Base-by-base conservation (phyloP, 2,329 filamentous ascomycete genomes). In the Neurospora crassa region DNA sequence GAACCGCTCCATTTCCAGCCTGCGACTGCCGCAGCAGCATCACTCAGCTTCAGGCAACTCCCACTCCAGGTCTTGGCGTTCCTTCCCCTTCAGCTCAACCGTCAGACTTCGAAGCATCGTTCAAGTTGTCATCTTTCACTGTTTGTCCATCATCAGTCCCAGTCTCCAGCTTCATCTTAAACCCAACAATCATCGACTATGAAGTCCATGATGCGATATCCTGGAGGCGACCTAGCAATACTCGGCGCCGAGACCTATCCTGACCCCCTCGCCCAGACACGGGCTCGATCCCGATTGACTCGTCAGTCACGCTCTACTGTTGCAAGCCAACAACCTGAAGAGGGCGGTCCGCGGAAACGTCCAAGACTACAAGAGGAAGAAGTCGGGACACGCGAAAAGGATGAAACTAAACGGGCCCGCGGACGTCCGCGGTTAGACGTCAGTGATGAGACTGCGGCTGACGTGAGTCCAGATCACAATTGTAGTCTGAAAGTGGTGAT, bases 381-480 rank as follows among this genome's bases (percentile, higher is more conserved):
- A 18, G 76, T 73, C 1, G 70, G 29, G 1, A 79, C 81, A 1
- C 81, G 82, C 0, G 81, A 84, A 0, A 81, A 82, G 2, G 83
- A 84, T 69, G 82, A 83, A 68, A 84, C 83, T 76, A 90, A 88
- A 79, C 88, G 91, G 76, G 83, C 88, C 20, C 85, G 93, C 78
- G 93, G 93, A 8, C 86, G 93, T 70, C 93, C 93, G 6, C 84
- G 92, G 69, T 84, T 96, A 18, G 90, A 94, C 75, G 88, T 89
- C n/a, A 89, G 89, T 73, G 92, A 95, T 80, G 89, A 93, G 80
- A 94, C 90, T 34, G 89, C 91, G 73, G 89, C 88, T 70, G 92
- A 94, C 83, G 92, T 93, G 81, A 87, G 91, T 89, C 72, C 67
- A 69, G 67, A 74, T 68, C 68, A 70, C 45, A 29, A 67, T 71